These are phyloP conservation scores for Botrytis deweyae DNA, from an alignment of 2,329 filamentous ascomycete genomes.

Conservation along the genomic window DNA sequence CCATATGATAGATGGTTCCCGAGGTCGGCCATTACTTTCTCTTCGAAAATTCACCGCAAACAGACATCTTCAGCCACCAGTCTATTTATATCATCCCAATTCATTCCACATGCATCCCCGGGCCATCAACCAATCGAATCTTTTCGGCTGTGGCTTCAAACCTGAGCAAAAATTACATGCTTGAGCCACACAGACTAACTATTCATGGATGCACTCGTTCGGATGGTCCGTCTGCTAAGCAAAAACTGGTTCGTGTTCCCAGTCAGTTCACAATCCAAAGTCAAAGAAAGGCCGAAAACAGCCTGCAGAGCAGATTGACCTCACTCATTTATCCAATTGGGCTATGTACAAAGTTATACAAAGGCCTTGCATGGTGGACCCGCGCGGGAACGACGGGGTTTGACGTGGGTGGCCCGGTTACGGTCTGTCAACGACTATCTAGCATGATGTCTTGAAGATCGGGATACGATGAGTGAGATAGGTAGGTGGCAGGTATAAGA, in stretches of 20 bases:
- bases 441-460: background rate
- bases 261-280: background rate
- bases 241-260: background rate
- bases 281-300: constrained; percentile 5
- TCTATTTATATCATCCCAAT: constrained; percentile 4
- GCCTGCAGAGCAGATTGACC: background rate
- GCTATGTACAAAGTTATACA: background rate
- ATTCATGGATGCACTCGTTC: background rate
- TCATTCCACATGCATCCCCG: no score
- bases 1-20: background rate
- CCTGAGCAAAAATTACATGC: background rate
- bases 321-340: background rate
- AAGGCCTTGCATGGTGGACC: background rate
- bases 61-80: background rate
- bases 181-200: background rate
- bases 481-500: constrained; percentile 12
- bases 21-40: background rate
- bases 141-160: background rate
- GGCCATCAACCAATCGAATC: background rate
- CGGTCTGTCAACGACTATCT: background rate
- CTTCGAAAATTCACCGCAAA: background rate
- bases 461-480: background rate
- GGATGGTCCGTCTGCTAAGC: background rate
- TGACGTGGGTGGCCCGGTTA: background rate
- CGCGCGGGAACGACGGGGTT: background rate